Base-by-base conservation (phyloP, 139 green algal genomes). In the Auxenochlorella pyrenoidosa region DNA sequence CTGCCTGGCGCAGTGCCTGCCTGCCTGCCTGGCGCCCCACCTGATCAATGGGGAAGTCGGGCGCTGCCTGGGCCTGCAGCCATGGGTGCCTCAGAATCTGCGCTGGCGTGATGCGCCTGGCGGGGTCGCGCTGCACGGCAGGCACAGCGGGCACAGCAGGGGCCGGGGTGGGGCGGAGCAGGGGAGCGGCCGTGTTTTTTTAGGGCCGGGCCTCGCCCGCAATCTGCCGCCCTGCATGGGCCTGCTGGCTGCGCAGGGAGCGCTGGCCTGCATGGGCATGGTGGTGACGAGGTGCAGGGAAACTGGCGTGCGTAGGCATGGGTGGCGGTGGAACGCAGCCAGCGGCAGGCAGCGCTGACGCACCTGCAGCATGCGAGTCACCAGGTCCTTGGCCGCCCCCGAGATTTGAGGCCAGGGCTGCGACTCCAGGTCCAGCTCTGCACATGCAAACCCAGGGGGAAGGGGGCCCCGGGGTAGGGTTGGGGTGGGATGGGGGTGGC, bases 21-120 rank as follows among this genome's bases (percentile, higher is more conserved):
- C n/a, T n/a, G n/a, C n/a, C n/a, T n/a, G n/a, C n/a, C n/a, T n/a
- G n/a, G n/a, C n/a, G n/a, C n/a, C n/a, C n/a, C 36, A 89, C 75
- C 34, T 77, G 86, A 43, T 91, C 91, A 12, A 94, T 79, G 4
- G 91, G 92, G 60, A 60, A 60, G 86, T 94, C 88, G 24, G 86
- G 88, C 10, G 91, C 86, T 6, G 85, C 82, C 77, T 90, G 54
- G 34, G 79, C 70, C 54, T 63, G 54, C 43, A 94, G 79, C 92
- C 92, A 94, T 0, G 86, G 81, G 51, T 93, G 89, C 28, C 89
- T 38, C 82, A 90, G 83, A 5, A 94, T 79, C 26, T 94, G 32
- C 0, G 75, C 30, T 3, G 91, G 87, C 3, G 91, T 90, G 18
- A 77, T 79, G 12, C 92, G 82, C 22, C 60, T 30, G 24, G 54